Evolutionary conservation across 768 basidiomycete genomes (phyloP).

Genomic region (Kwoniella europaea): DNA sequence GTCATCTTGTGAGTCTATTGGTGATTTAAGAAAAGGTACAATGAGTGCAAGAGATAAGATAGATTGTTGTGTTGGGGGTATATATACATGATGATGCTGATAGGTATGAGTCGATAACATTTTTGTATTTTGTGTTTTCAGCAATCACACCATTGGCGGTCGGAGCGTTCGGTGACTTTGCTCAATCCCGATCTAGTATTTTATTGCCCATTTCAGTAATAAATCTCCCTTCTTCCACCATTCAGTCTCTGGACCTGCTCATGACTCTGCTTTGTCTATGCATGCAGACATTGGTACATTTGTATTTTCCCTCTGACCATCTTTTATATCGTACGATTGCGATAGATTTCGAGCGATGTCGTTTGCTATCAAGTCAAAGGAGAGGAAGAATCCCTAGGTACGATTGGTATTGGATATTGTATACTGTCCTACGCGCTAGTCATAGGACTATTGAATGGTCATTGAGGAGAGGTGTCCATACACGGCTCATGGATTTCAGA

Average conservation of each 20-base stretch:
- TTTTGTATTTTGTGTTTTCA: not conserved
- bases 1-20: conserved; percentile 26
- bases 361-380: not conserved
- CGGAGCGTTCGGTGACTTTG: conserved; percentile 6
- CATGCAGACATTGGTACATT: not conserved
- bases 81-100: not conserved
- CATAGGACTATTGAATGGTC: too few species aligned
- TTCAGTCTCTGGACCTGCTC: not conserved
- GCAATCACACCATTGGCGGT: conserved; percentile 11
- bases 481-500: too few species aligned
- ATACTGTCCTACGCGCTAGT: too few species aligned
- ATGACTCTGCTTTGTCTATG: not conserved
- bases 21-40: not conserved
- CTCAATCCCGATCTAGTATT: not conserved
- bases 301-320: not conserved
- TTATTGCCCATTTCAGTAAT: not conserved
- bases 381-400: not conserved
- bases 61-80: not conserved
- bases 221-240: not conserved
- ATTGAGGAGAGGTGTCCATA: too few species aligned
- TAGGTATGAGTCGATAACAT: not conserved
- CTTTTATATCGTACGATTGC: not conserved
- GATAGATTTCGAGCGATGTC: not conserved
- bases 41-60: not conserved
- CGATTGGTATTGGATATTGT: too few species aligned